A percentile compares a stretch with the other conserved stretches of the same genome.
These are phyloP conservation scores for Hypericum perforatum DNA, from an alignment of 345 rosid species.

Conservation along the genomic window DNA sequence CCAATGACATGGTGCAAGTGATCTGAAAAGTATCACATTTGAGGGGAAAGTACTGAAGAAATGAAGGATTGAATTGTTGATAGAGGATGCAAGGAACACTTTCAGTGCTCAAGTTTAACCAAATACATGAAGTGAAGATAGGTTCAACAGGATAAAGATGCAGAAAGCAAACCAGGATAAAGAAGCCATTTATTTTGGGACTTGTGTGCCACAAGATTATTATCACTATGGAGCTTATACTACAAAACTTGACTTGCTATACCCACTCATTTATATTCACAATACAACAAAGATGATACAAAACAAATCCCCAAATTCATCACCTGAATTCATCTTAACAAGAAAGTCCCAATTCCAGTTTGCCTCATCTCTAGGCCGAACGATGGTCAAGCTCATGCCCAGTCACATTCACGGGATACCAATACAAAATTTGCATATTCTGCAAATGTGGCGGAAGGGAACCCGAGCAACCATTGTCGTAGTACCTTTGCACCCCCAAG, in stretches of 20 bases:
- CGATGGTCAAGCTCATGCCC: slow-evolving; percentile 12
- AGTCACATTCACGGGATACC: slow-evolving; percentile 18
- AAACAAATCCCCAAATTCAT: slow-evolving; percentile 29
- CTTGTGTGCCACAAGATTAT: slow-evolving; percentile 11
- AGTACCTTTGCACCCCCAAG: too few species aligned
- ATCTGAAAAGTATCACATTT: too few species aligned
- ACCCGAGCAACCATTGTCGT: too few species aligned
- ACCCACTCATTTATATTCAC: slow-evolving; percentile 18
- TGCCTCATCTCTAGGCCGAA: slow-evolving; percentile 12
- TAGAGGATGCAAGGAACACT: too few species aligned
- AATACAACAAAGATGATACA: slow-evolving; percentile 33
- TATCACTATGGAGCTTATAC: slow-evolving; percentile 22
- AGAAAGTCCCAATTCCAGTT: slow-evolving; percentile 22
- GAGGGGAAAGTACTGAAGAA: too few species aligned
- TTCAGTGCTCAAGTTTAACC: too few species aligned
- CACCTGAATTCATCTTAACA: slow-evolving; percentile 38
- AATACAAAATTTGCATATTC: too few species aligned
- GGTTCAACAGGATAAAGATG: background rate
- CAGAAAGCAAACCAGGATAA: slow-evolving; percentile 1
- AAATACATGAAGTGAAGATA: background rate
- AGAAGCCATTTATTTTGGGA: slow-evolving; percentile 23
- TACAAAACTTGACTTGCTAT: slow-evolving; percentile 22
- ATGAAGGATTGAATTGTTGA: too few species aligned
- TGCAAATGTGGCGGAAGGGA: too few species aligned
- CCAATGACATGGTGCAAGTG: too few species aligned